Percentiles rank a stretch among this genome's conserved stretches.
Conservation (phyloP, 306 rosid species). For the Quercus variabilis region DNA sequence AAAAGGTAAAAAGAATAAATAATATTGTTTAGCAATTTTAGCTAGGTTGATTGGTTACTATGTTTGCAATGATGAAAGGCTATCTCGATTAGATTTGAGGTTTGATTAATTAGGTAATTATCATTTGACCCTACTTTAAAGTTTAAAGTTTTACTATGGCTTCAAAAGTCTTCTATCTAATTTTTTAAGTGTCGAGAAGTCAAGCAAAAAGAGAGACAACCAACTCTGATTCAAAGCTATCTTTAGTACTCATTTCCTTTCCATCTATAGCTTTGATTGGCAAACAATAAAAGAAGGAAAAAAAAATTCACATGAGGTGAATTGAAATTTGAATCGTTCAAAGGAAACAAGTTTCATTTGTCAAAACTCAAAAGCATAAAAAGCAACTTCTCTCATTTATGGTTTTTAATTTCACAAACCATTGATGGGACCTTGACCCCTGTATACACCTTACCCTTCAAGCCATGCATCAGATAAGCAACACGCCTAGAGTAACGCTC, state of each 20-base stretch:
- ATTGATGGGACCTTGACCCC: too few relatives aligned
- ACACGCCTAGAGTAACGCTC: too few relatives aligned
- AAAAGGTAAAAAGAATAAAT: neutral
- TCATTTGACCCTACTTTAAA: neutral
- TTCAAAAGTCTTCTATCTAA: slow-evolving; percentile 18
- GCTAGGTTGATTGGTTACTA: neutral
- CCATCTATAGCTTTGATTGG: neutral
- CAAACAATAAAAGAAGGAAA: neutral
- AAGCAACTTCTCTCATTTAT: too few relatives aligned
- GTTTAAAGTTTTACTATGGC: neutral
- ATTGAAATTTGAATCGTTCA: too few relatives aligned
- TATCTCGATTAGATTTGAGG: neutral
- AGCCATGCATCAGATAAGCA: too few relatives aligned
- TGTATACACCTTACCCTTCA: too few relatives aligned
- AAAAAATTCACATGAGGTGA: neutral
- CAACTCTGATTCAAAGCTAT: neutral
- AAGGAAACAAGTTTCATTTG: too few relatives aligned
- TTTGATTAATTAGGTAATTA: slow-evolving; percentile 16
- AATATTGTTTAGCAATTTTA: neutral
- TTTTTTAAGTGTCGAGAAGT: slow-evolving; percentile 20
- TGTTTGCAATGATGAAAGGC: neutral
- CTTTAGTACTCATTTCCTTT: neutral
- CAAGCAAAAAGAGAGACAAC: slow-evolving; percentile 24
- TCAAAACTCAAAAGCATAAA: too few relatives aligned
- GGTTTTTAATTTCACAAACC: too few relatives aligned